Evolutionary conservation across 345 rosid genomes (phyloP).

Genomic region (Eucalyptus pumila): DNA sequence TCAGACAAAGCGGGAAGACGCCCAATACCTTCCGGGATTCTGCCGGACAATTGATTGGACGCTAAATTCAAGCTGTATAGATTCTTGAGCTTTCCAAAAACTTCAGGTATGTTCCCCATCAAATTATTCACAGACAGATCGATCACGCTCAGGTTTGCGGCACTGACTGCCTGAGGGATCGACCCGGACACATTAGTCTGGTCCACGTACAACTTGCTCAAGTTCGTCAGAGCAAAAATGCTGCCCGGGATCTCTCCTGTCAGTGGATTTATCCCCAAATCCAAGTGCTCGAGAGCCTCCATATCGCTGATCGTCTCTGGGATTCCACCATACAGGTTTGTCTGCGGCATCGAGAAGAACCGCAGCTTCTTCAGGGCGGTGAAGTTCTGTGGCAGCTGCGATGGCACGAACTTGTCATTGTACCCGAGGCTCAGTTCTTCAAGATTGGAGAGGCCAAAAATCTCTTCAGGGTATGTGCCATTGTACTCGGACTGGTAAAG

Average conservation of each 20-base stretch:
- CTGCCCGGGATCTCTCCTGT: conserved; percentile 24
- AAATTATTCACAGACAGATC: conserved; percentile 35
- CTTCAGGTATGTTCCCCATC: conserved; percentile 33
- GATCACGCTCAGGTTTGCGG: conserved; percentile 5
- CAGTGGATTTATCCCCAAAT: conserved; percentile 5
- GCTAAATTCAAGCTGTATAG: conserved; percentile 2
- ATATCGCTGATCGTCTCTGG: conserved; percentile 19
- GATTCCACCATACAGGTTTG: conserved; percentile 42
- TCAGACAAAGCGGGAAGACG: conserved; percentile 21
- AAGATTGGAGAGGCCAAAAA: conserved; percentile 22
- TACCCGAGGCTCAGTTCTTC: conserved; percentile 4
- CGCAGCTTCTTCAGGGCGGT: conserved; percentile 24
- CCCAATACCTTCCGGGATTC: conserved; percentile 30
- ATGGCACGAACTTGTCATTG: conserved; percentile 7
- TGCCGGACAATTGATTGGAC: conserved; percentile 34
- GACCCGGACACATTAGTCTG: conserved; percentile 15
- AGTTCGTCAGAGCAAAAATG: conserved; percentile 29
- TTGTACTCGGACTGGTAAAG: conserved; percentile 13
- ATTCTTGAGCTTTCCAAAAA: conserved; percentile 23
- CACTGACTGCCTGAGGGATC: conserved; percentile 22
- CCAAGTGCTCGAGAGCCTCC: conserved; percentile 26
- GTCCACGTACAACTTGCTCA: conserved; percentile 11
- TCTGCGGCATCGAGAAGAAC: not conserved
- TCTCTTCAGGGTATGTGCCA: conserved; percentile 27
- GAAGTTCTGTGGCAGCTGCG: conserved; percentile 14